Conservation (phyloP, 129 eudicot species). For the Logfia minima region DNA sequence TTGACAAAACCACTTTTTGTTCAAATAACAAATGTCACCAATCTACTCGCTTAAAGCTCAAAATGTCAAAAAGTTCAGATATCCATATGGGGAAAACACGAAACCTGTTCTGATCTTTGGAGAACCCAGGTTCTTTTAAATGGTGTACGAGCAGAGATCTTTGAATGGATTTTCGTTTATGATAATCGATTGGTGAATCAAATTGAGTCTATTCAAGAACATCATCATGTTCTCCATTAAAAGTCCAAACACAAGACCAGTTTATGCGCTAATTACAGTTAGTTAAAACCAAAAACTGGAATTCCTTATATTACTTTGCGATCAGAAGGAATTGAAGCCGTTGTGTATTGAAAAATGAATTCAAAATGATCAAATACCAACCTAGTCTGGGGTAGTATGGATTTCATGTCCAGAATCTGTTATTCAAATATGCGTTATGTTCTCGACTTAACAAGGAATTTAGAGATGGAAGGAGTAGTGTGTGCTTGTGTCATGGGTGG, state of each 20-base stretch:
- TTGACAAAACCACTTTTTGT: slow-evolving; percentile 3
- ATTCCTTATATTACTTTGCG: neutral
- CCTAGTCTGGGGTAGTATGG: neutral
- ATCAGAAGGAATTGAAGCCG: neutral
- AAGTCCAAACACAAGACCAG: neutral
- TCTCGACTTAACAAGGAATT: slow-evolving; percentile 1
- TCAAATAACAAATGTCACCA: slow-evolving; percentile 6
- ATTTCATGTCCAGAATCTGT: neutral
- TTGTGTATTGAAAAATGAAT: neutral
- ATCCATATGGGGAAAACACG: neutral
- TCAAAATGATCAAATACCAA: slow-evolving; percentile 7
- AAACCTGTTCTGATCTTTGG: neutral
- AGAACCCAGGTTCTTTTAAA: neutral
- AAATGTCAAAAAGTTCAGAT: neutral
- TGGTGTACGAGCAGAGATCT: neutral
- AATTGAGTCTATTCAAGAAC: neutral
- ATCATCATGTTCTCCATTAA: neutral
- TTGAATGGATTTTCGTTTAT: neutral
- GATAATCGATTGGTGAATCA: neutral
- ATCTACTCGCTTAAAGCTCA: neutral
- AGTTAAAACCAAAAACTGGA: neutral
- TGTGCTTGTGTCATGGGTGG: neutral
- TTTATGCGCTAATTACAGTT: neutral
- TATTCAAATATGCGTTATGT: neutral
- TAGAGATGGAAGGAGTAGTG: neutral